A percentile compares a stretch with the other conserved stretches of the same genome.
Evolutionary conservation across 1,139 yeast genomes (phyloP).

Genomic region (Sugiyamaella novakii): DNA sequence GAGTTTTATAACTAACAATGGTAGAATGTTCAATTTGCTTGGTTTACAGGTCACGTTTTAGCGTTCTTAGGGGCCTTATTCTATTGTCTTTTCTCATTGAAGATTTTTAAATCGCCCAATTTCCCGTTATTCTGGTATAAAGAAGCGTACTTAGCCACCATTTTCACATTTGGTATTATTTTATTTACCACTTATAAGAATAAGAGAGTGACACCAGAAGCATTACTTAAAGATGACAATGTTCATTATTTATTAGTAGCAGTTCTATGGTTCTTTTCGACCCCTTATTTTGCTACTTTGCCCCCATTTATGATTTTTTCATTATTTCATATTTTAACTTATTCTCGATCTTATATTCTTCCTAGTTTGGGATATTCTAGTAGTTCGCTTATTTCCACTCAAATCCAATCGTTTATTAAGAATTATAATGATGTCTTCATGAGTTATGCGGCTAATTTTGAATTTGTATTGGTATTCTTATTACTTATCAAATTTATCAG

Average conservation of each 20-base stretch:
- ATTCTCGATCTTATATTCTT: slow-evolving; percentile 63
- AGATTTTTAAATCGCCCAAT: slow-evolving; percentile 37
- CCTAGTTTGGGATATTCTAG: slow-evolving; percentile 62
- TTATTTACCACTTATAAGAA: slow-evolving; percentile 55
- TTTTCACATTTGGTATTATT: slow-evolving; percentile 77
- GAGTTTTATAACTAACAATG: neutral
- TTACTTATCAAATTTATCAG: slow-evolving; percentile 49
- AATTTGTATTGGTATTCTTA: slow-evolving; percentile 55
- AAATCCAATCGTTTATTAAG: slow-evolving; percentile 58
- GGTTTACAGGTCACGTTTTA: slow-evolving; percentile 67
- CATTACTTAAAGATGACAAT: slow-evolving; percentile 60
- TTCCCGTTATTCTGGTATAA: slow-evolving; percentile 57
- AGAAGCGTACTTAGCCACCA: slow-evolving; percentile 62
- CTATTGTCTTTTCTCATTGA: slow-evolving; percentile 52
- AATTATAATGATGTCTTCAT: slow-evolving; percentile 70
- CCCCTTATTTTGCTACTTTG: slow-evolving; percentile 56
- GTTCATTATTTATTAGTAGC: slow-evolving; percentile 65
- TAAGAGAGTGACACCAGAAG: slow-evolving; percentile 39
- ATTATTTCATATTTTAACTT: slow-evolving; percentile 69
- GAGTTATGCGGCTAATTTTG: slow-evolving; percentile 70
- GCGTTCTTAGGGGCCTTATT: slow-evolving; percentile 60
- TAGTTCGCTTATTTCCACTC: slow-evolving; percentile 45
- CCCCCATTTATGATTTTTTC: slow-evolving; percentile 71
- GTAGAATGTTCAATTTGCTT: slow-evolving; percentile 50
- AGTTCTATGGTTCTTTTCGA: slow-evolving; percentile 56